Percentiles rank a stretch among this genome's conserved stretches.
Conservation (phyloP, 805 yeast species). For the Saturnispora sanitii region DNA sequence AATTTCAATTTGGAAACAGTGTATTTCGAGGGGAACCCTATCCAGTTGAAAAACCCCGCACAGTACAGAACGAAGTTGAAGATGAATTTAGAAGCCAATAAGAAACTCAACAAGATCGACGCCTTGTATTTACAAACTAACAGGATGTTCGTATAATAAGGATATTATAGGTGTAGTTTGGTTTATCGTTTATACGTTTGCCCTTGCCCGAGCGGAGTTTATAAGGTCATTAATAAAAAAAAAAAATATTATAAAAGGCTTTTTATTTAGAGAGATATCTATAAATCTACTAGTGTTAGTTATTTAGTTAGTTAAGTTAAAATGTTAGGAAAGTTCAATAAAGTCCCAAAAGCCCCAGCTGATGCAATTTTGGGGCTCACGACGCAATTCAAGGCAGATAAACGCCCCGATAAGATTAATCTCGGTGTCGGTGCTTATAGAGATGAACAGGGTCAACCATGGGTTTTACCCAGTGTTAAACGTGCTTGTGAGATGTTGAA, state of each 20-base stretch:
- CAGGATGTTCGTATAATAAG: slow-evolving; percentile 8
- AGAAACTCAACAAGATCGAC: slow-evolving; percentile 73
- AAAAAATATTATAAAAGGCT: too few relatives aligned
- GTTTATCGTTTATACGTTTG: too few relatives aligned
- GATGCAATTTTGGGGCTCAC: slow-evolving; percentile 80
- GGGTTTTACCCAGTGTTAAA: slow-evolving; percentile 70
- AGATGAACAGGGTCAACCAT: slow-evolving; percentile 79
- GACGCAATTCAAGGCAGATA: slow-evolving; percentile 62
- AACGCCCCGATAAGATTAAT: slow-evolving; percentile 43
- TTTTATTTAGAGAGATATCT: too few relatives aligned
- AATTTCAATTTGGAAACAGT: slow-evolving; percentile 71
- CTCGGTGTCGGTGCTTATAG: slow-evolving; percentile 92
- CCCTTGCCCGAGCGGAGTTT: too few relatives aligned
- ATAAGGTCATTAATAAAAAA: too few relatives aligned
- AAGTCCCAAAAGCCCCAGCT: slow-evolving; percentile 49
- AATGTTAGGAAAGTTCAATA: not conserved
- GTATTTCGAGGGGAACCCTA: slow-evolving; percentile 88
- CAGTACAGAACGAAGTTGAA: slow-evolving; percentile 68
- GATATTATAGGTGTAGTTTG: too few relatives aligned
- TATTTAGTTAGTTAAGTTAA: not conserved
- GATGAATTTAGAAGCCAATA: slow-evolving; percentile 60
- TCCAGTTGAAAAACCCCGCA: slow-evolving; percentile 63
- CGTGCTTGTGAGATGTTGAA: slow-evolving; percentile 32
- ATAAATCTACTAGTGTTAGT: too few relatives aligned
- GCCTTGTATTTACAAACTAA: slow-evolving; percentile 50